phyloP scores from a whole-genome alignment of 176 grass and related monocot genomes.

The Carex kokanica region DNA sequence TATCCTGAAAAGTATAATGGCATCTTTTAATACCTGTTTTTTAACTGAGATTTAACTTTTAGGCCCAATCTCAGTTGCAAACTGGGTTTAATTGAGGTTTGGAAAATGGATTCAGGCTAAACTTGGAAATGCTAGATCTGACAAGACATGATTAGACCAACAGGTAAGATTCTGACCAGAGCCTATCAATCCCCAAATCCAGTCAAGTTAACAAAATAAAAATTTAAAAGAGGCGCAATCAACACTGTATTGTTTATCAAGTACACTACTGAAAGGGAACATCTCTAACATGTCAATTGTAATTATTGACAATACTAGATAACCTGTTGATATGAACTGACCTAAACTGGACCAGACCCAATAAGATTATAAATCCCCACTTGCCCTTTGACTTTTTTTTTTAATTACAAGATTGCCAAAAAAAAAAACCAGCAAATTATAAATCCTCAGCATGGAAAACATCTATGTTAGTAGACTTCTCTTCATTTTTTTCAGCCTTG shows the following conservation, averaged over 20 bases:
- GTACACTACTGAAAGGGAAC: neutral
- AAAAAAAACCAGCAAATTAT: neutral
- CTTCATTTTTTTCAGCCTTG: neutral
- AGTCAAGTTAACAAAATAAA: neutral
- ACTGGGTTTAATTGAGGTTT: neutral
- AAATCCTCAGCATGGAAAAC: neutral
- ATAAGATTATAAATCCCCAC: neutral
- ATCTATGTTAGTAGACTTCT: neutral
- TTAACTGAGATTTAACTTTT: neutral
- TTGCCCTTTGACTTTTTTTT: neutral
- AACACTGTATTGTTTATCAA: neutral
- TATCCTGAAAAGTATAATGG: conserved; percentile 20
- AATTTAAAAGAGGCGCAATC: neutral
- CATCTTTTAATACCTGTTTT: neutral
- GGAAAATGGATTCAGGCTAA: neutral
- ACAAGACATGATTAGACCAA: neutral
- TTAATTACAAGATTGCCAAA: neutral
- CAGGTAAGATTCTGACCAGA: neutral
- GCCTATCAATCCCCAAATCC: neutral
- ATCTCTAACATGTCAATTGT: neutral
- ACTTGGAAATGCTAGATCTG: neutral
- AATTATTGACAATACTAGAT: neutral
- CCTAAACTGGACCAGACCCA: neutral
- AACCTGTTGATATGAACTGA: neutral
- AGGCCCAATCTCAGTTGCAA: neutral